These are phyloP conservation scores for Penicillium fimorum DNA, from an alignment of 495 filamentous ascomycete genomes.

Conservation along the genomic window DNA sequence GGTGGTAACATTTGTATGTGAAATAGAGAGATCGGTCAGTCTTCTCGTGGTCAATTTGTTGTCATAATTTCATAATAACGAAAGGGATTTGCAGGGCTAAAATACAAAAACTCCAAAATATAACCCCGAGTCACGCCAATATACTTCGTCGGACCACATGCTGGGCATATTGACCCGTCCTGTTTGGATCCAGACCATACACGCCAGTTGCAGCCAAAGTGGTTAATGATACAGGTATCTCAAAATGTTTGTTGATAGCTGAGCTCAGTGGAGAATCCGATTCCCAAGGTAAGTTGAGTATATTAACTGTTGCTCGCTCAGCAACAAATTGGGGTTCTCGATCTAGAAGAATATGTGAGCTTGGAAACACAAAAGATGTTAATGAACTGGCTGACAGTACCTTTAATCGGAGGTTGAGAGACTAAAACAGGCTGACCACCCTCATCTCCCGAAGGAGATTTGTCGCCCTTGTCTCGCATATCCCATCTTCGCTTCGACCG, in stretches of 20 bases:
- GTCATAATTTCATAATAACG: not conserved
- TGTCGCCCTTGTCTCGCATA: slow-evolving; percentile 19
- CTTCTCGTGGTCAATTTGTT: not conserved
- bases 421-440: slow-evolving; percentile 20
- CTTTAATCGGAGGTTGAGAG: slow-evolving; percentile 2
- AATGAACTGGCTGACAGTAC: slow-evolving; percentile 6
- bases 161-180: not conserved
- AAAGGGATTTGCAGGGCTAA: not conserved
- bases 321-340: slow-evolving; percentile 2
- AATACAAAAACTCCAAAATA: not conserved
- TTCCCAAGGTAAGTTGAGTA: slow-evolving; percentile 20
- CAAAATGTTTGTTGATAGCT: slow-evolving; percentile 24
- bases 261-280: slow-evolving; percentile 8
- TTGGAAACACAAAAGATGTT: not conserved
- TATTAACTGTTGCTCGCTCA: slow-evolving; percentile 25
- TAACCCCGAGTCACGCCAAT: not conserved
- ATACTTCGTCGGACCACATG: not conserved
- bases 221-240: slow-evolving; percentile 19
- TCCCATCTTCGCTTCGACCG: slow-evolving; percentile 29
- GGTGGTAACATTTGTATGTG: not conserved
- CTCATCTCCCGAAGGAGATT: slow-evolving; percentile 7
- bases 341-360: slow-evolving; percentile 6
- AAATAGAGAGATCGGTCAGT: not conserved
- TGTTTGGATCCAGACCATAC: not conserved
- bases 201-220: not conserved